Conservation (phyloP, 2,329 filamentous ascomycete genomes). For the Sarocladium kiliense region DNA sequence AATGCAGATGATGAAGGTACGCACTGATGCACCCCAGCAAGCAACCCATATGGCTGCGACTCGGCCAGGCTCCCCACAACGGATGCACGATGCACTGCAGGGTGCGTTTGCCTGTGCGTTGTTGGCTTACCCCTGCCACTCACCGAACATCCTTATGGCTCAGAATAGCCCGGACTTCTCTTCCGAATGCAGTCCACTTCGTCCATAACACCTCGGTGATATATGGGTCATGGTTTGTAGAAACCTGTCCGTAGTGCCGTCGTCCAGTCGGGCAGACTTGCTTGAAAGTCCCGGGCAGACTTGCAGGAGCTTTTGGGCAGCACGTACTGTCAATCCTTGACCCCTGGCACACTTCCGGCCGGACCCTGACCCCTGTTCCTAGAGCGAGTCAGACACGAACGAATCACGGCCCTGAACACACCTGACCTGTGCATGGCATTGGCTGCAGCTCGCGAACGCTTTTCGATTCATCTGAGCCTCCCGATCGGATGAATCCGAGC, state of each 20-base stretch:
- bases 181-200: too few species aligned
- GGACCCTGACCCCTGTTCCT: not conserved
- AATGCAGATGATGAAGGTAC: conserved; percentile 1
- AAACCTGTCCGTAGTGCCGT: too few species aligned
- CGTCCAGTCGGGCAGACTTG: not conserved
- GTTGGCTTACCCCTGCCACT: not conserved
- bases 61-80: not conserved
- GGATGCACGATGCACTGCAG: conserved; percentile 4
- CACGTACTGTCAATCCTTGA: not conserved
- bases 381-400: not conserved
- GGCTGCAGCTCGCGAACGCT: not conserved
- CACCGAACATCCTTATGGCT: too few species aligned
- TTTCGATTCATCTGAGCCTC: conserved; percentile 2
- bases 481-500: conserved; percentile 2
- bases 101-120: too few species aligned
- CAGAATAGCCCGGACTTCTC: too few species aligned
- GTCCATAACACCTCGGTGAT: too few species aligned
- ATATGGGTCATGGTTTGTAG: too few species aligned
- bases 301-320: not conserved
- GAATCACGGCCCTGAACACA: not conserved
- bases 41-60: not conserved
- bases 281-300: not conserved
- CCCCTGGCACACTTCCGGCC: too few species aligned
- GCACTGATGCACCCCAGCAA: not conserved
- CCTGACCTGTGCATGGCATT: not conserved